Conservation (phyloP, 495 filamentous ascomycete genomes). For the Schizothecium vesticola region DNA sequence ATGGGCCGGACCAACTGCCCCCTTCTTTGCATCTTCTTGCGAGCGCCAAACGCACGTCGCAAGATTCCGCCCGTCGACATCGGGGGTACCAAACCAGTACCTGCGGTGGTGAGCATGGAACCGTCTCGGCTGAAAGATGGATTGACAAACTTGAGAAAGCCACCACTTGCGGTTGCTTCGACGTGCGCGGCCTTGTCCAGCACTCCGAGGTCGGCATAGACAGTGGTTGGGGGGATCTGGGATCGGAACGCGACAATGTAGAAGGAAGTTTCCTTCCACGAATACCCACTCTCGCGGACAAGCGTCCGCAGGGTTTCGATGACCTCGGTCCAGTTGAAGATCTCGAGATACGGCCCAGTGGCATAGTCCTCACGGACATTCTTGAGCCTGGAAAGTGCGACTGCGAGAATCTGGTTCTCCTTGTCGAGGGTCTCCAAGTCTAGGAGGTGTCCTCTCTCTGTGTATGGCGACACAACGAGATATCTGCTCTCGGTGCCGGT, state of each 20-base stretch:
- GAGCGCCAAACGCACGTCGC: slow-evolving; percentile 75
- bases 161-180: slow-evolving; percentile 71
- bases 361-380: slow-evolving; percentile 66
- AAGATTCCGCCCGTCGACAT: slow-evolving; percentile 59
- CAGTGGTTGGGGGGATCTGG: slow-evolving; percentile 53
- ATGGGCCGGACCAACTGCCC: slow-evolving; percentile 56
- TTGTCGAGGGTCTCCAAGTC: slow-evolving; percentile 59
- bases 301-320: slow-evolving; percentile 49
- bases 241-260: slow-evolving; percentile 83
- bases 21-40: slow-evolving; percentile 61
- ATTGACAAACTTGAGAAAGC: slow-evolving; percentile 66
- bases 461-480: slow-evolving; percentile 71
- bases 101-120: slow-evolving; percentile 27
- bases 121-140: slow-evolving; percentile 2
- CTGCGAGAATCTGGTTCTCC: slow-evolving; percentile 62
- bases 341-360: slow-evolving; percentile 63
- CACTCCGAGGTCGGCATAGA: slow-evolving; percentile 55
- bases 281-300: slow-evolving; percentile 38
- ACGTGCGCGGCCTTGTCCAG: slow-evolving; percentile 71
- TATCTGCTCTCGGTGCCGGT: slow-evolving; percentile 21
- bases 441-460: slow-evolving; percentile 60
- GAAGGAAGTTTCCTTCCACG: slow-evolving; percentile 62
- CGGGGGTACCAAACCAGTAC: slow-evolving; percentile 75
- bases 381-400: slow-evolving; percentile 58
- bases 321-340: slow-evolving; percentile 72